Percentiles rank a stretch among this genome's conserved stretches.
phyloP scores from a whole-genome alignment of 1,284 basidiomycete genomes.

The Rhodotorula sp. region DNA sequence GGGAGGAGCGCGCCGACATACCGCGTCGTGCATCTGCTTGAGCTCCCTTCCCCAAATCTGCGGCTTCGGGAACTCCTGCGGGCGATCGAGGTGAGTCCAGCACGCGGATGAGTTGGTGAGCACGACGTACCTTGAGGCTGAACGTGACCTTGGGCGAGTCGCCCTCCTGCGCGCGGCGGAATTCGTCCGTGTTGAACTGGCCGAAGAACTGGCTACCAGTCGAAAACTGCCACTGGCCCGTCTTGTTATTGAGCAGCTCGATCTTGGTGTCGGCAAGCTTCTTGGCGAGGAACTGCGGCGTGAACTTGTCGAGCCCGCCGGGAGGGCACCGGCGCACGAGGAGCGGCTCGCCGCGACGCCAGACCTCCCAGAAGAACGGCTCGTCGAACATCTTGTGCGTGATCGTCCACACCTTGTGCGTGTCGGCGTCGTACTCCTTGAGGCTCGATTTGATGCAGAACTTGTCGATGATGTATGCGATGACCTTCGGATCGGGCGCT shows the following conservation, averaged over 20 bases:
- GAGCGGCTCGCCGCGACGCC: constrained; percentile 71
- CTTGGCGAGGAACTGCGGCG: constrained; percentile 73
- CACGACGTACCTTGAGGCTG: constrained; percentile 17
- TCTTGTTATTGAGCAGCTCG: constrained; percentile 43
- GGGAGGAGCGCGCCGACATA: not conserved
- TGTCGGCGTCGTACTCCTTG: constrained; percentile 16
- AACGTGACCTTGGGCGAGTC: constrained; percentile 3
- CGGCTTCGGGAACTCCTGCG: constrained; percentile 13
- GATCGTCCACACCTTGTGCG: constrained; percentile 16
- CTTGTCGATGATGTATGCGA: constrained; percentile 15
- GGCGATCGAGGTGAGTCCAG: not conserved
- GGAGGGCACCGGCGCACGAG: constrained; percentile 67
- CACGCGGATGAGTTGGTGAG: not conserved
- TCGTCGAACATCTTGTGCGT: constrained; percentile 12
- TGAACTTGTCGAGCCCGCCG: constrained; percentile 62
- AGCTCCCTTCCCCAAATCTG: constrained; percentile 14
- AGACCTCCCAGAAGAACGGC: constrained; percentile 65
- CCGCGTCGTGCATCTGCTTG: not conserved
- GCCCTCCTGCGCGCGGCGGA: not conserved
- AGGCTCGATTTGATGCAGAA: constrained; percentile 16
- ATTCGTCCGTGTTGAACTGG: constrained; percentile 61
- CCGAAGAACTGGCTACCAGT: constrained; percentile 77
- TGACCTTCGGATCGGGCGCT: constrained; percentile 4
- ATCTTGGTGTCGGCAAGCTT: constrained; percentile 67
- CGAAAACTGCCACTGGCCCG: constrained; percentile 39